Conservation (phyloP, 257 asterid genomes). For the Solanum neorickii region DNA sequence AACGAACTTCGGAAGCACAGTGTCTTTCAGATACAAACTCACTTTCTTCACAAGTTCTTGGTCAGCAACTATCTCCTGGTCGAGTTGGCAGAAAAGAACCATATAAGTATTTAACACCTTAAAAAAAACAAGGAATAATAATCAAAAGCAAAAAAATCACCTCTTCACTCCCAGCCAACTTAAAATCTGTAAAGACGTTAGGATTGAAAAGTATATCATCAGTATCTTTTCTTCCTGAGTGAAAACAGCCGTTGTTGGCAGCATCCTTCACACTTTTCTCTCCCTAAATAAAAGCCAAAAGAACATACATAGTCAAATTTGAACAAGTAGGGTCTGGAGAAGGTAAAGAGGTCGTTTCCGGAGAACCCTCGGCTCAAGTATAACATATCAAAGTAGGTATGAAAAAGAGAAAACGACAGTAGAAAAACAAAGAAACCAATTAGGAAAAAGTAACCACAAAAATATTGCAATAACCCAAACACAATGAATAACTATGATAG, state of each 20-base stretch:
- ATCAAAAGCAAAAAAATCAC: conserved; percentile 17
- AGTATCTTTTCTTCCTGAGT: conserved; percentile 21
- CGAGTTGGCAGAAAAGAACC: background rate
- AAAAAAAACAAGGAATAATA: background rate
- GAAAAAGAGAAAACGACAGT: background rate
- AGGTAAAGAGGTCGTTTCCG: background rate
- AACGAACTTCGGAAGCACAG: conserved; percentile 65
- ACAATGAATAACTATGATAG: background rate
- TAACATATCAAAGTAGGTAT: background rate
- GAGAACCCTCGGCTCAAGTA: background rate
- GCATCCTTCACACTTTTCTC: conserved; percentile 22
- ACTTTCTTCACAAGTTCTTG: conserved; percentile 77
- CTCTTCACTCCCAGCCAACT: conserved; percentile 74
- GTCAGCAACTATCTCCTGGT: conserved; percentile 72
- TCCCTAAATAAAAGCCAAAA: conserved; percentile 12
- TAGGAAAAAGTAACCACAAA: background rate
- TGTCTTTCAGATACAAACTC: conserved; percentile 56
- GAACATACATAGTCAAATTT: background rate
- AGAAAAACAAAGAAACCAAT: background rate
- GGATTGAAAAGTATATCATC: conserved; percentile 73
- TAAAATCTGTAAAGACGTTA: conserved; percentile 77
- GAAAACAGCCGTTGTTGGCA: conserved; percentile 20
- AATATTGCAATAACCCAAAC: background rate
- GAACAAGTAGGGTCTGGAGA: background rate
- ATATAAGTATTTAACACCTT: conserved; percentile 1